Evolutionary conservation across 2,329 filamentous ascomycete genomes (phyloP).

Genomic region (Colletotrichum camelliae): DNA sequence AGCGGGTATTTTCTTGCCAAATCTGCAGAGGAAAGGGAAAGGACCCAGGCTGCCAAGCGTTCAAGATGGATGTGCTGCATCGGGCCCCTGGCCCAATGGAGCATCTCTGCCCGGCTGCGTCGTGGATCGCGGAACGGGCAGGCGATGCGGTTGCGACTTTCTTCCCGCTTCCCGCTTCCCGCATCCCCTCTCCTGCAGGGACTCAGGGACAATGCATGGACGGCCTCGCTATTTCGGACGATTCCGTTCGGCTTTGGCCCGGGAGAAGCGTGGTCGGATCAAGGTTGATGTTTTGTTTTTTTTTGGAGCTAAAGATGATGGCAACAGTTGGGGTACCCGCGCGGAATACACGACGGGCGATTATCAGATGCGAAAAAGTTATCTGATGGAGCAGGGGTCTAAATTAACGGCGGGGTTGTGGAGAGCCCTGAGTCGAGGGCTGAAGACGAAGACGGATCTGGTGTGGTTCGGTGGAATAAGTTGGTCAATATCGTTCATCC

Average conservation of each 20-base stretch:
- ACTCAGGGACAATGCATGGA: background rate
- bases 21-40: background rate
- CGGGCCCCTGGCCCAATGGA: constrained; percentile 9
- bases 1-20: background rate
- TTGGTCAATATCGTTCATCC: background rate
- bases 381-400: constrained; percentile 12
- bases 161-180: background rate
- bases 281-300: background rate
- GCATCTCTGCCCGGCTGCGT: background rate
- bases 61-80: constrained; percentile 6
- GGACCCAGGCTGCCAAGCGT: background rate
- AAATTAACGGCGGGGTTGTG: background rate
- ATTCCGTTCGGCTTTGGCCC: background rate
- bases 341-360: background rate
- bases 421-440: background rate
- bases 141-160: background rate
- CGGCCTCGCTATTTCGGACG: background rate
- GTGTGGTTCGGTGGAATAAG: background rate
- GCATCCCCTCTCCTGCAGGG: background rate
- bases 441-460: background rate
- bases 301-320: background rate
- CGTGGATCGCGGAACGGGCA: background rate
- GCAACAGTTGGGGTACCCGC: background rate
- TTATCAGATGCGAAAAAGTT: constrained; percentile 14
- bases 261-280: background rate